Conservation (phyloP, 2,329 filamentous ascomycete species). For the Ceratocystis ficicola region DNA sequence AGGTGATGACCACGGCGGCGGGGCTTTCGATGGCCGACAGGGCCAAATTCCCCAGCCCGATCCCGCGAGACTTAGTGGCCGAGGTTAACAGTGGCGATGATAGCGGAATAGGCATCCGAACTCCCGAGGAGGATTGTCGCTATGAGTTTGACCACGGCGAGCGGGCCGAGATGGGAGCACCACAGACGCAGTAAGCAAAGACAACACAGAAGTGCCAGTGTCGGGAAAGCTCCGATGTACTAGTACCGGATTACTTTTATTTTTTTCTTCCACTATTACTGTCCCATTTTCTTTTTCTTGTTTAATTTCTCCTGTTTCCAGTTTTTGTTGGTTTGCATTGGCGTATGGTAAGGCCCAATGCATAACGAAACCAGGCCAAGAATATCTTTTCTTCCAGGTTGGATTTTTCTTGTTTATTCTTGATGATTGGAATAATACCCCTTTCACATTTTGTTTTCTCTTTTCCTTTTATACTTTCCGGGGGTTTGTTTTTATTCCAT, state of each 20-base stretch:
- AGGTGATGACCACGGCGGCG: conserved; percentile 1
- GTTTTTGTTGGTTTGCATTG: neutral
- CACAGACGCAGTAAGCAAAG: conserved; percentile 15
- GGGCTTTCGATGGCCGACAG: conserved; percentile 22
- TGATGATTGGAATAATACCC: conserved; percentile 9
- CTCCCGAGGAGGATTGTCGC: conserved; percentile 51
- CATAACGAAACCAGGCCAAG: neutral
- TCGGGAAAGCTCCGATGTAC: neutral
- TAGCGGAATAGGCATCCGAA: conserved; percentile 61
- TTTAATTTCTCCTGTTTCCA: neutral
- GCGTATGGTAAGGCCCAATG: conserved; percentile 9
- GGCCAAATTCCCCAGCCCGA: conserved; percentile 38
- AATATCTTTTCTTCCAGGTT: neutral
- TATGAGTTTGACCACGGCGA: conserved; percentile 22
- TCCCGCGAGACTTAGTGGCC: conserved; percentile 4
- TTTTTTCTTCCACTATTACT: conserved; percentile 1
- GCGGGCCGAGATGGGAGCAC: conserved; percentile 20
- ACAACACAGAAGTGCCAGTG: neutral
- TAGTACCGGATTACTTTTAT: neutral
- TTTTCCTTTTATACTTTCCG: neutral
- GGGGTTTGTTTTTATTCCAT: neutral
- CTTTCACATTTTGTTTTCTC: neutral
- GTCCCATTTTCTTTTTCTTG: neutral
- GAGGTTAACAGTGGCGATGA: conserved; percentile 44
- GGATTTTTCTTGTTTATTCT: neutral